phyloP scores from a whole-genome alignment of 2,329 filamentous ascomycete genomes.

The Seiridium unicorne region DNA sequence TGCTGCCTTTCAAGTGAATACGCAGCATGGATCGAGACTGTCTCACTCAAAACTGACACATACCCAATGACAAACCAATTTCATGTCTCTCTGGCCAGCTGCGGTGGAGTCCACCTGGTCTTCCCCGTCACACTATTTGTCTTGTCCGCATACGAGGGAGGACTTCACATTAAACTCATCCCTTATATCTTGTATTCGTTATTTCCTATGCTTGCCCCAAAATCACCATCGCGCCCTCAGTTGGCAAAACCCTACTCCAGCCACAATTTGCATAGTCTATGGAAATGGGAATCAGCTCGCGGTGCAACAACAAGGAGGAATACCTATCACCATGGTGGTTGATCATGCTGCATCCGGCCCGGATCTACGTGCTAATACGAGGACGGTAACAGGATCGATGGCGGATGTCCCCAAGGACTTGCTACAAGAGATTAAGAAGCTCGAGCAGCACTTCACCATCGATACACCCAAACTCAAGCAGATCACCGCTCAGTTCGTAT shows the following conservation, averaged over 20 bases:
- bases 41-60: not conserved
- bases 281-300: slow-evolving; percentile 2
- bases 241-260: not conserved
- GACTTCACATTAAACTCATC: too few species aligned
- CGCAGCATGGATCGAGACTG: not conserved
- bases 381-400: slow-evolving; percentile 68
- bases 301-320: slow-evolving; percentile 12
- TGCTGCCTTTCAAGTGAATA: not conserved
- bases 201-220: not conserved
- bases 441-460: slow-evolving; percentile 84
- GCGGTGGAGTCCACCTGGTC: too few species aligned
- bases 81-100: too few species aligned
- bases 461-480: slow-evolving; percentile 78
- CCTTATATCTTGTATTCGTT: not conserved
- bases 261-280: not conserved
- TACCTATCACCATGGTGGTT: slow-evolving; percentile 16
- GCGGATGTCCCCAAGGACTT: slow-evolving; percentile 87
- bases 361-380: not conserved
- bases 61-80: too few species aligned
- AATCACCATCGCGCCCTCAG: not conserved
- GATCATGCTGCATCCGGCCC: not conserved
- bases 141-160: too few species aligned
- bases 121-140: too few species aligned
- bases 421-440: slow-evolving; percentile 71
- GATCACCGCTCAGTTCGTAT: slow-evolving; percentile 86